Conservation (phyloP, 495 filamentous ascomycete genomes). For the Oleoguttula mirabilis region DNA sequence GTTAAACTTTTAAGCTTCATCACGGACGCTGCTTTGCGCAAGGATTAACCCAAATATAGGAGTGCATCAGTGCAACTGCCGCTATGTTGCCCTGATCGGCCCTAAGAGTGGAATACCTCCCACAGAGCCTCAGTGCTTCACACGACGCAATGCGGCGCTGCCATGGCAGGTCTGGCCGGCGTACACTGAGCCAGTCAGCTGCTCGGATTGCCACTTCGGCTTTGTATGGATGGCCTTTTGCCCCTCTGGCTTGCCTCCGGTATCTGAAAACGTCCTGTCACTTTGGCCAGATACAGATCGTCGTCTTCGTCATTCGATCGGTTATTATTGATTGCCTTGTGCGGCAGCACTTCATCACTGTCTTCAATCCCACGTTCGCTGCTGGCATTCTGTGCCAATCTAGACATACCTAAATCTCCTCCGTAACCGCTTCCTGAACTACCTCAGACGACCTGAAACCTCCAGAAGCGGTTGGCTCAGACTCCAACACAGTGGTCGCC, state of each 20-base stretch:
- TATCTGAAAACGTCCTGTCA: not conserved
- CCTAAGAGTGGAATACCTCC: not conserved
- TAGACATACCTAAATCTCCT: no score
- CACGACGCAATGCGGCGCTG: slow-evolving; percentile 16
- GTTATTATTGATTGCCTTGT: not conserved
- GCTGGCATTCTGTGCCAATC: slow-evolving; percentile 2
- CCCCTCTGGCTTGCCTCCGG: slow-evolving; percentile 6
- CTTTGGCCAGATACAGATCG: slow-evolving; percentile 5
- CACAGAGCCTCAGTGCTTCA: slow-evolving; percentile 7
- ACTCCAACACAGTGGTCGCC: slow-evolving; percentile 10
- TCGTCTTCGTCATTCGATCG: slow-evolving; percentile 5
- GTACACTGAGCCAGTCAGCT: slow-evolving; percentile 18
- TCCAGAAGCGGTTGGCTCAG: no score
- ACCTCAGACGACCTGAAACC: slow-evolving; percentile 15
- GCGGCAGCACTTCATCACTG: not conserved
- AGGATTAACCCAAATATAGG: slow-evolving; percentile 16
- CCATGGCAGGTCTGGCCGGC: slow-evolving; percentile 11
- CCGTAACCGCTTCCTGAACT: no score
- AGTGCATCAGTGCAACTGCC: slow-evolving; percentile 9
- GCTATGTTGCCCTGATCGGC: slow-evolving; percentile 8
- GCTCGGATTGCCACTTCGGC: slow-evolving; percentile 6
- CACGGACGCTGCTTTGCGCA: slow-evolving; percentile 5
- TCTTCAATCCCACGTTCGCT: no score
- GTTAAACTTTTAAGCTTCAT: slow-evolving; percentile 19
- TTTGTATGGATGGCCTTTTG: slow-evolving; percentile 7